A percentile compares a stretch with the other conserved stretches of the same genome.
Conservation (phyloP, 1,284 basidiomycete genomes). For the Moesziomyces sp. region DNA sequence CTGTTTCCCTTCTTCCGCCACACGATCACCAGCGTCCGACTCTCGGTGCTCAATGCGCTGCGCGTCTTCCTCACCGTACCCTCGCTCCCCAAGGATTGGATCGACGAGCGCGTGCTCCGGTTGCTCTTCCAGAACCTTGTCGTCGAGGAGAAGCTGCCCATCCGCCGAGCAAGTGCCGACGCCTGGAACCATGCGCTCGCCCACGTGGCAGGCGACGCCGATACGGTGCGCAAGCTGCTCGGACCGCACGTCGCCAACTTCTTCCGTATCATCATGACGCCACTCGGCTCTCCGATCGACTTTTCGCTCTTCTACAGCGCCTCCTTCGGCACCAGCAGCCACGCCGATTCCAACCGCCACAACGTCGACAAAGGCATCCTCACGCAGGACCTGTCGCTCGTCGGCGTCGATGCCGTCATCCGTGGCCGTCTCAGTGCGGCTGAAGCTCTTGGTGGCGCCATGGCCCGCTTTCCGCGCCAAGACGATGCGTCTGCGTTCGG, state of each 20-base stretch:
- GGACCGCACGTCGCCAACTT: constrained; percentile 65
- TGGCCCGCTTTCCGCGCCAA: constrained; percentile 75
- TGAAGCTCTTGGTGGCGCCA: constrained; percentile 80
- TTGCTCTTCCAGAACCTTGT: constrained; percentile 94
- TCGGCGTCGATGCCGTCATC: constrained; percentile 82
- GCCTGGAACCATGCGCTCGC: constrained; percentile 82
- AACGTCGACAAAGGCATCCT: constrained; percentile 98
- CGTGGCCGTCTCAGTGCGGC: constrained; percentile 85
- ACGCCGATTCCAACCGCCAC: constrained; percentile 70
- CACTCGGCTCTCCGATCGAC: constrained; percentile 85
- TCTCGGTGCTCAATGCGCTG: constrained; percentile 90
- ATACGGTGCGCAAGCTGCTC: constrained; percentile 32
- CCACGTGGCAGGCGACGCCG: constrained; percentile 37
- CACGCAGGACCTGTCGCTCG: constrained; percentile 85
- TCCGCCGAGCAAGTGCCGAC: constrained; percentile 80
- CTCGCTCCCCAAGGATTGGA: constrained; percentile 83
- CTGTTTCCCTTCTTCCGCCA: constrained; percentile 98
- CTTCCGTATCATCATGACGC: constrained; percentile 86
- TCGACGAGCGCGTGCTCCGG: constrained; percentile 79
- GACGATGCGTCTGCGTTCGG: constrained; percentile 62
- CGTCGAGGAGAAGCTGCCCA: constrained; percentile 87
- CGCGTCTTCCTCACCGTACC: constrained; percentile 84
- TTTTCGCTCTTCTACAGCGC: constrained; percentile 75
- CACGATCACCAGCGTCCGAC: constrained; percentile 90
- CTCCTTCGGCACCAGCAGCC: constrained; percentile 57